Conservation (phyloP, 257 asterid species). For the Dorcoceras hygrometricum region DNA sequence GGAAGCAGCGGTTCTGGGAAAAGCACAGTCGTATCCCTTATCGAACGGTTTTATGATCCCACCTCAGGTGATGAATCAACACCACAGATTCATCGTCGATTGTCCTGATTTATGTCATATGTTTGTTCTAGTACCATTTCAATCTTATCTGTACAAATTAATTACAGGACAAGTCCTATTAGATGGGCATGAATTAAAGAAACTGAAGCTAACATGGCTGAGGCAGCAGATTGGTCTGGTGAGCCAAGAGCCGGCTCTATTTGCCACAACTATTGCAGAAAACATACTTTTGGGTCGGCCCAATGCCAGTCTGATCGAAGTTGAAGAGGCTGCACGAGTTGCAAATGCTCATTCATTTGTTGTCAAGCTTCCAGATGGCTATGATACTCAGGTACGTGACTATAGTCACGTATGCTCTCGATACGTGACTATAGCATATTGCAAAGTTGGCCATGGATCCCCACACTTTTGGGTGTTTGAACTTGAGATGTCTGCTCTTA, state of each 20-base stretch:
- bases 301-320: constrained; percentile 52
- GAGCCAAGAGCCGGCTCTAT: constrained; percentile 1
- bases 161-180: neutral
- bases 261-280: neutral
- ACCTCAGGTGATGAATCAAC: constrained; percentile 47
- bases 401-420: too few relatives aligned
- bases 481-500: neutral
- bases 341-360: constrained; percentile 15
- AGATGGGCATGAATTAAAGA: neutral
- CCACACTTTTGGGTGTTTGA: neutral
- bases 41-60: constrained; percentile 94
- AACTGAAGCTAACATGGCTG: neutral
- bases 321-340: constrained; percentile 35
- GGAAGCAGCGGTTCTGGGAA: constrained; percentile 96
- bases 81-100: neutral
- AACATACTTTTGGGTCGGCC: constrained; percentile 30
- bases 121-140: neutral
- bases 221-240: constrained; percentile 1
- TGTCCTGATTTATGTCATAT: neutral
- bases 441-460: neutral
- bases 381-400: constrained; percentile 83
- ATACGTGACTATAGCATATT: too few relatives aligned
- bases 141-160: neutral
- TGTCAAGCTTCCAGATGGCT: constrained; percentile 77
- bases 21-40: constrained; percentile 88